Percentiles rank a stretch among this genome's conserved stretches.
Conservation (phyloP, 768 basidiomycete genomes). For the Termitomyces sp. region DNA sequence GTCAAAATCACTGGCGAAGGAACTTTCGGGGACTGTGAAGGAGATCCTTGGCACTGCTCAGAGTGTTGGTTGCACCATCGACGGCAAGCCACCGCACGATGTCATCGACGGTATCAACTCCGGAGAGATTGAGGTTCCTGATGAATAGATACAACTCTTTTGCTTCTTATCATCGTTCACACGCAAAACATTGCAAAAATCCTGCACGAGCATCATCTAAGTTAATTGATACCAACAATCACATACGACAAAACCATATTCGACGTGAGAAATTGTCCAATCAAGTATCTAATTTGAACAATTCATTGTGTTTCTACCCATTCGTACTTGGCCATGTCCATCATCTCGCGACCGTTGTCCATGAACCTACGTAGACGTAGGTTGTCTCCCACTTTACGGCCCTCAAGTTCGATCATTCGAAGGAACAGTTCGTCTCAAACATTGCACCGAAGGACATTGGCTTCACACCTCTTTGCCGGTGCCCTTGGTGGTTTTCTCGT, state of each 20-base stretch:
- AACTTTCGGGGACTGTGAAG: constrained; percentile 84
- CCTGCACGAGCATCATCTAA: background rate
- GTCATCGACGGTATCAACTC: constrained; percentile 84
- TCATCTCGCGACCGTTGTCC: background rate
- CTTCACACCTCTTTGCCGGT: constrained; percentile 6
- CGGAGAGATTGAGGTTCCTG: constrained; percentile 83
- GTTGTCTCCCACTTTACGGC: background rate
- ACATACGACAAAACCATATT: too few relatives aligned
- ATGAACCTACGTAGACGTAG: background rate
- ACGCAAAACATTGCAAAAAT: constrained; percentile 15
- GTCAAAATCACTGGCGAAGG: constrained; percentile 90
- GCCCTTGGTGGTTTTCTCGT: background rate
- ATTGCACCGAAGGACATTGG: background rate
- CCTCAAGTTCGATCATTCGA: background rate
- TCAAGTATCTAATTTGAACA: too few relatives aligned
- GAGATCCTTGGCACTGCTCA: constrained; percentile 99
- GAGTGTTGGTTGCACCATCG: constrained; percentile 94
- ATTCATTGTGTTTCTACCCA: too few relatives aligned
- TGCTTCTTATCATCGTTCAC: constrained; percentile 20
- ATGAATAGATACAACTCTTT: constrained; percentile 56
- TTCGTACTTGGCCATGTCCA: background rate
- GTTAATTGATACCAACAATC: too few relatives aligned
- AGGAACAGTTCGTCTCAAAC: background rate
- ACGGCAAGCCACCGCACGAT: constrained; percentile 91
- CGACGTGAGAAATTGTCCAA: too few relatives aligned